These are phyloP conservation scores for Xerocomellus intermedius DNA, from an alignment of 768 basidiomycete species.

Conservation along the genomic window DNA sequence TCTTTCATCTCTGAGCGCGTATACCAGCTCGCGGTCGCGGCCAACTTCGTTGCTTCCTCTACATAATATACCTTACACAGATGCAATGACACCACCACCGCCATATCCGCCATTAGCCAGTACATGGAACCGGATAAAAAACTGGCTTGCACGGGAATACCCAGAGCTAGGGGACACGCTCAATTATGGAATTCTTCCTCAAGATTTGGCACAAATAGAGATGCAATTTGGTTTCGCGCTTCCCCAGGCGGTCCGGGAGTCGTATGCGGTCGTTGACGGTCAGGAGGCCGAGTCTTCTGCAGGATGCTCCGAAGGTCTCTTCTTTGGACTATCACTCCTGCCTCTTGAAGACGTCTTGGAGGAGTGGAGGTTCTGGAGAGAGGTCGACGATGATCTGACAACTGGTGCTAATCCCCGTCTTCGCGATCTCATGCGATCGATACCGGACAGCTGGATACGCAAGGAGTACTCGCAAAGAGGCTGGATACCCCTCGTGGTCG, in stretches of 20 bases:
- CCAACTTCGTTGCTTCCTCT: constrained; percentile 64
- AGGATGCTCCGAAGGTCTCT: constrained; percentile 86
- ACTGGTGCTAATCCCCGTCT: constrained; percentile 80
- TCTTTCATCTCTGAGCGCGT: constrained; percentile 2
- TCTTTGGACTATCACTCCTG: constrained; percentile 92
- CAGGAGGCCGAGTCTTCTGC: constrained; percentile 91
- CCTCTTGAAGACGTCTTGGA: constrained; percentile 91
- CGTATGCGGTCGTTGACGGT: constrained; percentile 84
- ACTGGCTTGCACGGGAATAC: constrained; percentile 83
- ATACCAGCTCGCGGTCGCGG: constrained; percentile 42
- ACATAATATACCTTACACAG: constrained; percentile 53
- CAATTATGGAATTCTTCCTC: constrained; percentile 83
- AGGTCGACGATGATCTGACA: constrained; percentile 83
- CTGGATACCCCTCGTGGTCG: constrained; percentile 94
- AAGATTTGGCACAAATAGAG: constrained; percentile 79
- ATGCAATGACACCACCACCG: constrained; percentile 36
- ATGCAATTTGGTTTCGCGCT: constrained; percentile 80
- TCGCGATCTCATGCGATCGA: constrained; percentile 77
- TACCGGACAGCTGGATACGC: constrained; percentile 88
- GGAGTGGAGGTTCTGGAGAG: constrained; percentile 97
- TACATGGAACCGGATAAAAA: constrained; percentile 82
- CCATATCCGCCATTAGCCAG: constrained; percentile 75
- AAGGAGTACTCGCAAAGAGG: constrained; percentile 89
- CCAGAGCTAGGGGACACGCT: constrained; percentile 95
- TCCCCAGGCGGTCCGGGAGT: constrained; percentile 86